phyloP scores from a whole-genome alignment of 768 basidiomycete genomes.

The Mycena rebaudengoi region DNA sequence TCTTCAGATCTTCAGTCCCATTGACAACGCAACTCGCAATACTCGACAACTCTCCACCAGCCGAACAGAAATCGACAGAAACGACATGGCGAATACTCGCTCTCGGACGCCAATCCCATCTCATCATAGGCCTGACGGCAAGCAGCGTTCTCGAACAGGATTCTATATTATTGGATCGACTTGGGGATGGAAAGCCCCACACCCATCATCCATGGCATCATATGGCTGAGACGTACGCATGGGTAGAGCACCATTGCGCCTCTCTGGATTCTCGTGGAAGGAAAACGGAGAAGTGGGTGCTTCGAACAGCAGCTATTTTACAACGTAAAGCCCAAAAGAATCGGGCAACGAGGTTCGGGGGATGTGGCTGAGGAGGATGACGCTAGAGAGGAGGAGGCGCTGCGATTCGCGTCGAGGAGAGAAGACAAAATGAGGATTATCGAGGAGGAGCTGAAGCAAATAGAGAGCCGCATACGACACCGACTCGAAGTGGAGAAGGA shows the following conservation, averaged over 20 bases:
- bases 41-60: no score
- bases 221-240: slow-evolving; percentile 53
- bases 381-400: slow-evolving; percentile 56
- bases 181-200: not conserved
- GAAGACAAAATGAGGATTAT: slow-evolving; percentile 56
- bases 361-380: slow-evolving; percentile 64
- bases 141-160: not conserved
- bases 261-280: slow-evolving; percentile 52
- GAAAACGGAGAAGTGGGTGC: slow-evolving; percentile 73
- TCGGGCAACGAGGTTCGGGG: no score
- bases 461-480: slow-evolving; percentile 60
- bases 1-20: not conserved
- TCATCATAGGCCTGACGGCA: not conserved
- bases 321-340: slow-evolving; percentile 54
- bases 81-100: slow-evolving; percentile 16
- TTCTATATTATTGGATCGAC: not conserved
- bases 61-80: no score
- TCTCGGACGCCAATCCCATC: slow-evolving; percentile 21
- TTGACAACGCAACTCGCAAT: no score
- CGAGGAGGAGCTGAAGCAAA: slow-evolving; percentile 63
- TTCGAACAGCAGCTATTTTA: slow-evolving; percentile 62
- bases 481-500: slow-evolving; percentile 59
- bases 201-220: slow-evolving; percentile 46
- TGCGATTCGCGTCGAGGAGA: slow-evolving; percentile 52
- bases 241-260: slow-evolving; percentile 64